Base-by-base conservation (phyloP, 129 eudicot species). In the Lonicera japonica region DNA sequence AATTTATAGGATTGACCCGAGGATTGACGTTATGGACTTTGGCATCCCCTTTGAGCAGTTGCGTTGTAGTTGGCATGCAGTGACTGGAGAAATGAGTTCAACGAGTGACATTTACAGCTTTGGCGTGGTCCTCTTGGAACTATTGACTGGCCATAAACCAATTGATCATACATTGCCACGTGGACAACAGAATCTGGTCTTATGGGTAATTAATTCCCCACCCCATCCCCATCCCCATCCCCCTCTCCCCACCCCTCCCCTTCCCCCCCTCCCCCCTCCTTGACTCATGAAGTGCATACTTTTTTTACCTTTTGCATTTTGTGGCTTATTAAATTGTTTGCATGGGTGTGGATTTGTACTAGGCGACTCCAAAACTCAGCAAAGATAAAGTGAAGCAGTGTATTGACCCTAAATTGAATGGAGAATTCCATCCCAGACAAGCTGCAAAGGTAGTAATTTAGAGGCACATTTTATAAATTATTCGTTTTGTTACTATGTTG, bases 161-260 rank as follows among this genome's bases (percentile, higher is more conserved):
- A 95, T 90, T 52, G 97, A 90, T 73, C 97, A 83, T 74, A 90
- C 97, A 54, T 65, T 86, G 58, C 97, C 97, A 20, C 95, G 97
- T 80, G 97, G 97, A 64, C 97, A 90, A 36, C 97, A 90, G 68
- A 86, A 92, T 62, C 81, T 90, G 13, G 95, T 90, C 63, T 86
- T 95, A 56, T 86, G 97, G 97, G 97, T 86, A 86, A 41, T 29
- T n/a, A n/a, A n/a, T 6, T 1, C 13, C 24, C 10, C 12, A 12
- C 3, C 6, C 6, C 36, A n/a, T 29, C n/a, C n/a, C n/a, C n/a
- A n/a, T n/a, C n/a, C n/a, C n/a, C n/a, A n/a, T n/a, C 64, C 13
- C 41, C 21, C 63, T 29, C 36, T 1, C 13, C 24, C 10, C 12
- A 12, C 3, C 6, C 6, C 36, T 29, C n/a, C n/a, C n/a, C n/a